Evolutionary conservation across 331 rosid species (phyloP).

Genomic region (Telfairia occidentalis): DNA sequence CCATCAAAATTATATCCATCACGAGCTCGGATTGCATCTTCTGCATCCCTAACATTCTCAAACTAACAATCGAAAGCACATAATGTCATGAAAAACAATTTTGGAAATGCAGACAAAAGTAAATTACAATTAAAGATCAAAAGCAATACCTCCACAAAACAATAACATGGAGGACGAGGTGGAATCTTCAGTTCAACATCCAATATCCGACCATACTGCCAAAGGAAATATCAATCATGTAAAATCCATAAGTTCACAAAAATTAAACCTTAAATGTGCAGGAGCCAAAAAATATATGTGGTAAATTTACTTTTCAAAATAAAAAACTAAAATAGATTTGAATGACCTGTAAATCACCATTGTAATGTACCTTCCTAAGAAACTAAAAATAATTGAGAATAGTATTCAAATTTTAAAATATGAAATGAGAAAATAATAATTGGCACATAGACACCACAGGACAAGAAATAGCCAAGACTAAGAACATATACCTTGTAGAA

Average conservation of each 20-base stretch:
- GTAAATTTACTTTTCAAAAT: background rate
- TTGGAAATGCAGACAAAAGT: background rate
- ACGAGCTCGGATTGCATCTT: slow-evolving; percentile 90
- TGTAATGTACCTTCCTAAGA: background rate
- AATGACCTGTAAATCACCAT: background rate
- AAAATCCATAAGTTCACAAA: background rate
- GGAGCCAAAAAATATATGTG: background rate
- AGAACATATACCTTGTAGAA: slow-evolving; percentile 63
- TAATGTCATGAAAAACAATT: background rate
- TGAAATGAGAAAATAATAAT: background rate
- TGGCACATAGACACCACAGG: background rate
- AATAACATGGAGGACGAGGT: slow-evolving; percentile 92
- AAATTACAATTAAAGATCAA: background rate
- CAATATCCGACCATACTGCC: slow-evolving; percentile 93
- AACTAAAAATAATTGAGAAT: background rate
- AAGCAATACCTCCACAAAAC: slow-evolving; percentile 79
- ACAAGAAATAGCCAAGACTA: background rate
- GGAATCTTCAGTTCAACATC: slow-evolving; percentile 93
- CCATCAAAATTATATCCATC: slow-evolving; percentile 99
- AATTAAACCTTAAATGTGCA: background rate
- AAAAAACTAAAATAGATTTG: background rate
- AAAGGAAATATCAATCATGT: background rate
- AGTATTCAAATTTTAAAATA: background rate
- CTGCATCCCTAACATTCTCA: slow-evolving; percentile 92
- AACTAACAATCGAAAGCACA: slow-evolving; percentile 42